Evolutionary conservation across 441 rosid species (phyloP), one percentile per base, ranked within the genome.

Genomic region (Adansonia rubrostipa): DNA sequence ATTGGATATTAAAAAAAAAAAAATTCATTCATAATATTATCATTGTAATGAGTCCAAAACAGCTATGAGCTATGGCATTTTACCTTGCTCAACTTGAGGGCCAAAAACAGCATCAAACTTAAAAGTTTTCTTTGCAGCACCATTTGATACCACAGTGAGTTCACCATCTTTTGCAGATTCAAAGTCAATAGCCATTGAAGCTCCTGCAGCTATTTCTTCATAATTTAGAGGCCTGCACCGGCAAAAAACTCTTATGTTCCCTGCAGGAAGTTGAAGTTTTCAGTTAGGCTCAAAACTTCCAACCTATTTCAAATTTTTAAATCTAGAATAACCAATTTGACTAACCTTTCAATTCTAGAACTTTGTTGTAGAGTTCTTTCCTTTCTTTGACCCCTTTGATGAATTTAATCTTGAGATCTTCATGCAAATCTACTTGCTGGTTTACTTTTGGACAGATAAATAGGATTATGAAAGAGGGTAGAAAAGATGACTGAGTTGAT

Each of bases 191-290:
- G 93, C 88, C 86, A 84, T 75, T 45, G 92, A 82, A 85, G 86
- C 87, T 63, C 92, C 95, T 42, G 82, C 81, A 42, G 90, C 84
- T 77, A 81, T 70, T 86, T 96, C 98, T 72, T 94, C 92, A 71
- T 79, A 56, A 78, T 93, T 91, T 78, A 96, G 85, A 77, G 98
- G 97, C 78, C 99, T 86, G 74, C 99, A 94, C 75, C 98, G 86
- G 86, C 99, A 96, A 80, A 92, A 93, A 80, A 96, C 98, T 86
- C 94, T 89, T 78, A 96, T 94, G 81, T 96, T 96, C 83, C 99
- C 99, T 96, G 95, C 57, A 84, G 79, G 71, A 33, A 53, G 58
- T 71, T 19, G 48, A 65, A 54, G 74, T 36, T n/a, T 70, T 77
- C 75, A 66, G 77, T 71, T 45, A 82, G 53, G 57, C 73, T 53